A percentile compares a stretch with the other conserved stretches of the same genome.
These are phyloP conservation scores for Omphalotus olearius DNA, from an alignment of 1,284 basidiomycete species.

Conservation along the genomic window DNA sequence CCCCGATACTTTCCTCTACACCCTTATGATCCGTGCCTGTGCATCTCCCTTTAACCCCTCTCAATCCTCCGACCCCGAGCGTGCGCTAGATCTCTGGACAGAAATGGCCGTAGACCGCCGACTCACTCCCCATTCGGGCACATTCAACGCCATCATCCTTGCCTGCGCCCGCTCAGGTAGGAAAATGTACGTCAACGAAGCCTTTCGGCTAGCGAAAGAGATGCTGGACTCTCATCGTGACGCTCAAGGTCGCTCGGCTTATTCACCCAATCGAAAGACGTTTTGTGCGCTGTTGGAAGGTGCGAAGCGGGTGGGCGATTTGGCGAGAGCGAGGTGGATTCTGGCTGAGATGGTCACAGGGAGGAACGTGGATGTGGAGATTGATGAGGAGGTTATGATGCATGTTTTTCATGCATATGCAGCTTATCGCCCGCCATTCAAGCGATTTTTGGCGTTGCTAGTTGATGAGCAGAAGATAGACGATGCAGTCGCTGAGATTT, in stretches of 20 bases:
- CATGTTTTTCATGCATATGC: slow-evolving; percentile 90
- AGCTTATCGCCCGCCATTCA: slow-evolving; percentile 70
- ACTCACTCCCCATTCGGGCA: slow-evolving; percentile 60
- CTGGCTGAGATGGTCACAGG: slow-evolving; percentile 77
- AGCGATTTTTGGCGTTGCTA: slow-evolving; percentile 40
- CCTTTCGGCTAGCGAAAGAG: slow-evolving; percentile 73
- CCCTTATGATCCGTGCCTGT: slow-evolving; percentile 87
- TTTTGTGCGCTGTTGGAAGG: slow-evolving; percentile 87
- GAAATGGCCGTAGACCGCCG: slow-evolving; percentile 80
- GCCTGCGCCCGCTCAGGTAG: slow-evolving; percentile 67
- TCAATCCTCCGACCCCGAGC: slow-evolving; percentile 71
- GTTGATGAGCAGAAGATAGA: slow-evolving; percentile 19
- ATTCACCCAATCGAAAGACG: slow-evolving; percentile 65
- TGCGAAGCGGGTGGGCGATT: slow-evolving; percentile 82
- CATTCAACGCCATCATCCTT: slow-evolving; percentile 82
- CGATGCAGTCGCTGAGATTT: slow-evolving; percentile 10
- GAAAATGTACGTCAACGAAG: slow-evolving; percentile 67
- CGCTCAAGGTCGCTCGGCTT: slow-evolving; percentile 48
- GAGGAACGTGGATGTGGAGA: slow-evolving; percentile 27
- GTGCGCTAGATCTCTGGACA: slow-evolving; percentile 89
- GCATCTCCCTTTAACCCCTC: slow-evolving; percentile 32
- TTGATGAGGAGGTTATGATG: slow-evolving; percentile 76
- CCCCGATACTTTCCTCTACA: slow-evolving; percentile 75
- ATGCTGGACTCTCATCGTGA: slow-evolving; percentile 68
- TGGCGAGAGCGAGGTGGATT: slow-evolving; percentile 85